Evolutionary conservation across 768 basidiomycete genomes (phyloP).

Genomic region (Aureoboletus auriporus): DNA sequence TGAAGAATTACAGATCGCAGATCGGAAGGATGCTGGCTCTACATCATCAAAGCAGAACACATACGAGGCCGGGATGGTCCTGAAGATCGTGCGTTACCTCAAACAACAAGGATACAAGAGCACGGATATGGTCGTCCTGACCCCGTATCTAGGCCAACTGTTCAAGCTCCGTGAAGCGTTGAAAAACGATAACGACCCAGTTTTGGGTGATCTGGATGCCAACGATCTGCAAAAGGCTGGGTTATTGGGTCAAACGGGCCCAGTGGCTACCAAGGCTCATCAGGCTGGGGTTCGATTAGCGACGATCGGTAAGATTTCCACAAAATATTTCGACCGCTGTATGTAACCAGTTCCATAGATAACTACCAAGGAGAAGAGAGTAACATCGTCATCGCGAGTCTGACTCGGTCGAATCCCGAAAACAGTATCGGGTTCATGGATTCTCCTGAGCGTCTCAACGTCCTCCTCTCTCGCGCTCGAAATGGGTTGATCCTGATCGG

Average conservation of each 20-base stretch:
- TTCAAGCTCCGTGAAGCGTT: constrained; percentile 38
- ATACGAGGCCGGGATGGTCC: constrained; percentile 58
- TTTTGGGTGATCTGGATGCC: constrained; percentile 58
- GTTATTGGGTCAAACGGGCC: constrained; percentile 34
- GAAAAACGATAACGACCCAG: background rate
- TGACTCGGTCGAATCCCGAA: constrained; percentile 56
- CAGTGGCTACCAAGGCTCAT: constrained; percentile 39
- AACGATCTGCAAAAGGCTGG: constrained; percentile 58
- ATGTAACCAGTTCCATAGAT: constrained; percentile 35
- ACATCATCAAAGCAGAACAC: constrained; percentile 58
- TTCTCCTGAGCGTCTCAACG: constrained; percentile 66
- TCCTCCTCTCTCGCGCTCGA: constrained; percentile 68
- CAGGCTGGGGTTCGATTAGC: constrained; percentile 46
- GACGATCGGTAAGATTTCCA: constrained; percentile 52
- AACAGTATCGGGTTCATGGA: constrained; percentile 69
- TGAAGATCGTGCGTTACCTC: constrained; percentile 63
- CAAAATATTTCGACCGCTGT: background rate
- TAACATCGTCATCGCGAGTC: constrained; percentile 58
- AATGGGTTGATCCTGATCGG: constrained; percentile 65
- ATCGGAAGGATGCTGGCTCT: constrained; percentile 43
- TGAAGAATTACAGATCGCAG: constrained; percentile 36
- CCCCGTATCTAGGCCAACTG: constrained; percentile 68
- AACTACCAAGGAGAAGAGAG: constrained; percentile 79
- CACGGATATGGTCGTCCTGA: constrained; percentile 57
- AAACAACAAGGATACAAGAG: constrained; percentile 65